Conservation (phyloP, 192 early-diverging fungal species). For the Rhizoclosmatium globosum region DNA sequence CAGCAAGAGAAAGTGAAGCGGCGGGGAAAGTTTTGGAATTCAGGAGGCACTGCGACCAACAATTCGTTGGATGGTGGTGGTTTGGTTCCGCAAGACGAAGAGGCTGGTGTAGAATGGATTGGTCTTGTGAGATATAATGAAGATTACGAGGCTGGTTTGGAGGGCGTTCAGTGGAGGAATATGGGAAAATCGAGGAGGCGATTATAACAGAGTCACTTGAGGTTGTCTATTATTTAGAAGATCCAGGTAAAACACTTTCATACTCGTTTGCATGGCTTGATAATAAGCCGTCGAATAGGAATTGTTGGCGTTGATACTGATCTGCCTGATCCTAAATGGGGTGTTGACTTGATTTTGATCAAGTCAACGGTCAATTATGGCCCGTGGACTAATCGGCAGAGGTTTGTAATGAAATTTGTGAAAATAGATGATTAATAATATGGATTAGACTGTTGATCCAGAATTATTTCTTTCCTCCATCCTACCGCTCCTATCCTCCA, state of each 20-base stretch:
- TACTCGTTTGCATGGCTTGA: too few relatives aligned
- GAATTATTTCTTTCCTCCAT: slow-evolving; percentile 77
- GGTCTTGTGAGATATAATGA: slow-evolving; percentile 69
- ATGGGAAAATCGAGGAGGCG: slow-evolving; percentile 70
- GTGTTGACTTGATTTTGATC: slow-evolving; percentile 62
- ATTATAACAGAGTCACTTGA: slow-evolving; percentile 65
- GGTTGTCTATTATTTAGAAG: slow-evolving; percentile 72
- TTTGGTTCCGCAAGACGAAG: neutral
- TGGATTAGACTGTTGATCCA: slow-evolving; percentile 61
- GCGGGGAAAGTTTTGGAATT: slow-evolving; percentile 7
- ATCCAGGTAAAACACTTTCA: slow-evolving; percentile 57
- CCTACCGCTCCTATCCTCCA: slow-evolving; percentile 59
- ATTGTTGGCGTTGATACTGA: slow-evolving; percentile 14
- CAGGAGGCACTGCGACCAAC: neutral
- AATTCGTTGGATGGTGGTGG: neutral
- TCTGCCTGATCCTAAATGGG: slow-evolving; percentile 72
- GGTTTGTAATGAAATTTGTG: slow-evolving; percentile 40
- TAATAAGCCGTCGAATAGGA: slow-evolving; percentile 10
- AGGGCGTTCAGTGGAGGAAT: slow-evolving; percentile 54
- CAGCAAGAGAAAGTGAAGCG: neutral
- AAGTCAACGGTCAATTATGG: slow-evolving; percentile 76
- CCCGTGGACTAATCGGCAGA: slow-evolving; percentile 83
- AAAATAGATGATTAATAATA: slow-evolving; percentile 6
- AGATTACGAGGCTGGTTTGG: slow-evolving; percentile 34
- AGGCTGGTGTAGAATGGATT: slow-evolving; percentile 55